These are phyloP conservation scores for Penicillium paneum DNA, from an alignment of 2,329 filamentous ascomycete genomes.

Conservation along the genomic window DNA sequence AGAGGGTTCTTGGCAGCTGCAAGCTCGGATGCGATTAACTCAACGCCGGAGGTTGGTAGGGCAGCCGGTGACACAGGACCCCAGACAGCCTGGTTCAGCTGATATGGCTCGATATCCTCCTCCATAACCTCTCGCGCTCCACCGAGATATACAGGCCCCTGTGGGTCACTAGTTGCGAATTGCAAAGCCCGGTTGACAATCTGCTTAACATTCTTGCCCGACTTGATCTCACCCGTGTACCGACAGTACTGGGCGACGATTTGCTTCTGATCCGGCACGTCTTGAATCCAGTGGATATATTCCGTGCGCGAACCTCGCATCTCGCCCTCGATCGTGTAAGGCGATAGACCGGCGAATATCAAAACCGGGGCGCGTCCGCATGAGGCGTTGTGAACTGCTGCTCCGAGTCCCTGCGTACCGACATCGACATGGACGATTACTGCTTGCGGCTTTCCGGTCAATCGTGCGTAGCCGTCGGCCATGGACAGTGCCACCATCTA, in stretches of 20 bases:
- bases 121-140: conserved; percentile 82
- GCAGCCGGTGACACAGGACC: conserved; percentile 66
- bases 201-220: conserved; percentile 81
- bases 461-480: conserved; percentile 74
- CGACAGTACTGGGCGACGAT: conserved; percentile 83
- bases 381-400: conserved; percentile 75
- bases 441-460: conserved; percentile 69
- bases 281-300: conserved; percentile 84
- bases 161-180: conserved; percentile 73
- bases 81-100: conserved; percentile 68
- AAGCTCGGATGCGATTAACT: conserved; percentile 44
- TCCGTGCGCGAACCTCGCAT: conserved; percentile 74
- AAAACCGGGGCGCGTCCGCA: conserved; percentile 71
- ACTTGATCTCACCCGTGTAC: conserved; percentile 78
- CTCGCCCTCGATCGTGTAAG: conserved; percentile 74
- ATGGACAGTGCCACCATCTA: conserved; percentile 83
- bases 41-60: conserved; percentile 49
- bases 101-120: conserved; percentile 72
- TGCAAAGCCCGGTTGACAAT: conserved; percentile 81
- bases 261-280: conserved; percentile 75
- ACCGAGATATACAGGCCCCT: conserved; percentile 75
- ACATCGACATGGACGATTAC: conserved; percentile 81
- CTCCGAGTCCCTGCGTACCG: conserved; percentile 73
- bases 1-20: conserved; percentile 49
- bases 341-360: conserved; percentile 74